A percentile compares a stretch with the other conserved stretches of the same genome.
These are phyloP conservation scores for Penicillium pulvis DNA, from an alignment of 495 filamentous ascomycete genomes.

Conservation along the genomic window DNA sequence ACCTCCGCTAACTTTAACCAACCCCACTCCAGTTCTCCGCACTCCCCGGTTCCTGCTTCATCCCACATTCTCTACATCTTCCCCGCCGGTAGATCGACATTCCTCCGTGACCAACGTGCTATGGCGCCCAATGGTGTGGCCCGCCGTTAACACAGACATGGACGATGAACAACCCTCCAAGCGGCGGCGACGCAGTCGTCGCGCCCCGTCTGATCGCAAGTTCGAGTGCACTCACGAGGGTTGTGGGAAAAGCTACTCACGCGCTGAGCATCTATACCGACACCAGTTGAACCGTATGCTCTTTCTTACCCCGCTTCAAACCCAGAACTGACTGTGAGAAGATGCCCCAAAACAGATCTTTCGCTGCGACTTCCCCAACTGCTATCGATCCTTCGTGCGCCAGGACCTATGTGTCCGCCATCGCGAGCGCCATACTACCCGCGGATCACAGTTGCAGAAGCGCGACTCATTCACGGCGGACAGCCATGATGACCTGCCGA, in stretches of 20 bases:
- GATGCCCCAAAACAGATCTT: slow-evolving; percentile 92
- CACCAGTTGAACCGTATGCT: slow-evolving; percentile 91
- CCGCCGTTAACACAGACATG: slow-evolving; percentile 25
- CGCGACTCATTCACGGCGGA: slow-evolving; percentile 64
- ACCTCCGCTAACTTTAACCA: slow-evolving; percentile 11
- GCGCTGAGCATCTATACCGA: slow-evolving; percentile 94
- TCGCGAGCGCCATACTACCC: slow-evolving; percentile 92
- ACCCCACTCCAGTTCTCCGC: slow-evolving; percentile 15
- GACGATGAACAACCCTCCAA: slow-evolving; percentile 31
- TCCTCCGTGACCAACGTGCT: background rate
- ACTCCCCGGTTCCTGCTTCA: slow-evolving; percentile 4
- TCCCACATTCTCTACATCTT: background rate
- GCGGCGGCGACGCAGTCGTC: slow-evolving; percentile 53
- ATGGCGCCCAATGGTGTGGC: slow-evolving; percentile 30
- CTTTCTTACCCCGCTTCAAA: background rate
- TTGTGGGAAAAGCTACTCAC: slow-evolving; percentile 94
- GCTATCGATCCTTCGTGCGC: slow-evolving; percentile 86
- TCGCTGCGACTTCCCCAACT: slow-evolving; percentile 90
- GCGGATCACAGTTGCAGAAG: slow-evolving; percentile 89
- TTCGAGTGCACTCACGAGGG: slow-evolving; percentile 88
- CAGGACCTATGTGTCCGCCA: slow-evolving; percentile 94
- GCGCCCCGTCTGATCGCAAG: slow-evolving; percentile 83
- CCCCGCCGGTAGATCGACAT: slow-evolving; percentile 3
- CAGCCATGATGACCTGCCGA: slow-evolving; percentile 22
- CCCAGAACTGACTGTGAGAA: slow-evolving; percentile 26